Base-by-base conservation (phyloP, 2,329 filamentous ascomycete genomes). In the Pezicula radicicola region DNA sequence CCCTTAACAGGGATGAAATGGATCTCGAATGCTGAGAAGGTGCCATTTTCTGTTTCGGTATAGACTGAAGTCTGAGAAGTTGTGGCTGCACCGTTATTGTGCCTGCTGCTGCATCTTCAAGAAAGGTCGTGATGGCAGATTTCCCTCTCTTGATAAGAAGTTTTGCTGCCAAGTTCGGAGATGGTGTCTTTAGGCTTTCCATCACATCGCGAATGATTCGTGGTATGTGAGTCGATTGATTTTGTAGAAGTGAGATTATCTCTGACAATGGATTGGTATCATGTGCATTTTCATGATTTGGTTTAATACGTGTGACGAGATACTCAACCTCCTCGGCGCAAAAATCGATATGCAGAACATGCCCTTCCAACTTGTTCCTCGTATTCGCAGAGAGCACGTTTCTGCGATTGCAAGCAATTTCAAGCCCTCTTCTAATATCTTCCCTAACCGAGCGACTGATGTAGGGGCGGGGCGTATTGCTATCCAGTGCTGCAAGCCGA, bases 141-240 rank as follows among this genome's bases (percentile, higher is more conserved):
- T 28, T 53, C 72, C 74, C 51, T 79, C 81, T n/a, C 77, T 80
- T 46, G 80, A 78, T 19, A 77, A 83, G 30, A 73, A 76, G 66
- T 71, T 78, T 61, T 81, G 78, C 59, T 80, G 79, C 40, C 76
- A 63, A 6, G 68, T 64, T 46, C 40, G 25, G 30, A 10, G 46
- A 52, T 6, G 52, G 49, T 18, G 30, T 43, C 37, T 41, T 27
- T 2, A 55, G 10, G 19, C 46, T 45, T 44, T 49, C 10, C 48
- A 44, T 49, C 47, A 48, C 16, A 44, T 37, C 25, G 40, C 21
- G 4, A 19, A 30, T 19, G 8, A 56, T 44, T 6, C 19, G 27
- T 45, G 33, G 36, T 16, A 51, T 48, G n/a, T 44, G 30, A 21
- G 7, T 12, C 28, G 33, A n/a, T 28, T 51, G 49, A 16, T 48